Evolutionary conservation across 2,329 filamentous ascomycete genomes (phyloP), one percentile per base, ranked within the genome.

Genomic region (Aspergillus sp.): DNA sequence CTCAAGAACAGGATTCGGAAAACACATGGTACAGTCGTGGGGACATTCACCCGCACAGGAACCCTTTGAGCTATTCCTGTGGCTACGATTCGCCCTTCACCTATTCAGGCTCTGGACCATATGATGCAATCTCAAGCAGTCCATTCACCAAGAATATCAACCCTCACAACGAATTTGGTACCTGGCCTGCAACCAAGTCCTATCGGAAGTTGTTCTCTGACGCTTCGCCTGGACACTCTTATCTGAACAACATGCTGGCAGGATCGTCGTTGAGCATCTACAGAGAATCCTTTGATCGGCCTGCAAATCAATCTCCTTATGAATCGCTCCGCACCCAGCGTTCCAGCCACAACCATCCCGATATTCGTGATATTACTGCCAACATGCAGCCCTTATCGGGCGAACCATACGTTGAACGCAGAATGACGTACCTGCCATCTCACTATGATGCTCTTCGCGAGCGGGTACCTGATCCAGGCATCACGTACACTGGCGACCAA

Each of bases 51-150:
- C 44, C 34, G 9, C 45, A 42, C n/a, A 34, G 55, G 32, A 64
- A 64, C 31, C 61, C 61, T 13, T 42, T 64, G 14, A 61, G 49
- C 41, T 58, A 61, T 36, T 46, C 54, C 29, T 48, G n/a, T 2
- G 45, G 19, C 19, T 47, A 53, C 25, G 50, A 47, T 44, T 14
- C 20, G 19, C 13, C 47, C 49, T 42, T 19, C 48, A 5, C 34
- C 7, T 46, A 50, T 29, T 42, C 51, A 31, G 38, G 38, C 14
- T 34, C 43, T n/a, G 53, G 50, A 4, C 42, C 7, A 10, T 23
- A 48, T 45, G 31, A 36, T 32, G 48, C 25, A 21, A 31, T 49
- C 10, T 50, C 55, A 21, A 36, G 51, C 20, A 51, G 45, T n/a
- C 47, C 52, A 20, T 52, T 50, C 13, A 13, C 44, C 16, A 54